A percentile compares a stretch with the other conserved stretches of the same genome.
Conservation (phyloP, 2,329 filamentous ascomycete genomes). For the Phaeosphaeriaceae sp. region DNA sequence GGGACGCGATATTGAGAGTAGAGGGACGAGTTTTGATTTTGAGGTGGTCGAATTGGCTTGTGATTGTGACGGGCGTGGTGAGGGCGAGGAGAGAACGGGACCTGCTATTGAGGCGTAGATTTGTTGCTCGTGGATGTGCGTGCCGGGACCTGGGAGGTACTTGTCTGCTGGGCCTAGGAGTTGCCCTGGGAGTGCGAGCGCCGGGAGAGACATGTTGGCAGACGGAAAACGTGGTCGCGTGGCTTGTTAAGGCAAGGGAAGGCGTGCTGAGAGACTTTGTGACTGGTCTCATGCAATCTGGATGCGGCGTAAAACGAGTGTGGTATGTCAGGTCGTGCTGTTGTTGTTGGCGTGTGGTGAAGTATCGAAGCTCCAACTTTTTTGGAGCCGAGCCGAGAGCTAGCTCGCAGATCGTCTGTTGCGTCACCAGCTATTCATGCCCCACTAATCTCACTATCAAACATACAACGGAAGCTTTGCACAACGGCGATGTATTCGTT, state of each 20-base stretch:
- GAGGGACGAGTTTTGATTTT: conserved; percentile 54
- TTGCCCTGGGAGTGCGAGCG: conserved; percentile 80
- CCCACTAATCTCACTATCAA: background rate
- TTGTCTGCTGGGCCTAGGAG: conserved; percentile 72
- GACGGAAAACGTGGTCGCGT: background rate
- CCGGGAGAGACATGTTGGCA: conserved; percentile 43
- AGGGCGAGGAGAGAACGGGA: conserved; percentile 61
- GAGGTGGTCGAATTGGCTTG: conserved; percentile 63
- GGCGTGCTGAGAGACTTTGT: background rate
- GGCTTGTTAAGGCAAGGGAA: background rate
- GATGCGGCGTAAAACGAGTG: background rate
- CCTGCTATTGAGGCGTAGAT: conserved; percentile 87
- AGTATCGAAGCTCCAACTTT: conserved; percentile 21
- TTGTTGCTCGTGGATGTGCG: conserved; percentile 77
- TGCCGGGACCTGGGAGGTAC: conserved; percentile 80
- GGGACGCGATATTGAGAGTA: conserved; percentile 47
- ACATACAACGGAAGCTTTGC: conserved; percentile 2
- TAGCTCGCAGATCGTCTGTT: conserved; percentile 27
- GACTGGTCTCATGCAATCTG: background rate
- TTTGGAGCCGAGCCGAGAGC: conserved; percentile 23
- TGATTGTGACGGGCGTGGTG: conserved; percentile 61
- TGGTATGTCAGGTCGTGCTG: conserved; percentile 3
- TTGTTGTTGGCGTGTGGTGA: background rate
- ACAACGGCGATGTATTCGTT: conserved; percentile 26
- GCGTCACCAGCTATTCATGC: conserved; percentile 30